Evolutionary conservation across 1,139 yeast species (phyloP), one percentile per base, ranked within the genome.

Genomic region (Pichia norvegensis): DNA sequence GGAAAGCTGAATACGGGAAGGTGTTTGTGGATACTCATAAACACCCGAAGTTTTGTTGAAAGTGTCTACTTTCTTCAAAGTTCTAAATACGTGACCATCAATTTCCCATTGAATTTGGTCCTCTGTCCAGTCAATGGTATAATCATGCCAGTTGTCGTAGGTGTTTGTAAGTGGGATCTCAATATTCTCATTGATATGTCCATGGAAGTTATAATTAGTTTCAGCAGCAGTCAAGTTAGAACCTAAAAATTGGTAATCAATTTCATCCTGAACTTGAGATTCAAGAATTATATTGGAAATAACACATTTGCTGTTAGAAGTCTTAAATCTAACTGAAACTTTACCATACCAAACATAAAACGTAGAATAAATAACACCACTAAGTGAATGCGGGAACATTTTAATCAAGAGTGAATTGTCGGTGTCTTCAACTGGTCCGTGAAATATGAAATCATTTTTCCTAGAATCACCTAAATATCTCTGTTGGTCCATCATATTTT

Each of bases 341-440:
- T 81, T 84, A 46, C 97, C 97, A 65, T 84, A 88, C 95, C 95
- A 88, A 46, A 88, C 67, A 63, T 77, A 86, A 58, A 78, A 73
- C 9, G 95, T 77, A 4, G 95, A 83, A 0, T 95, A 82, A 35
- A 88, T 63, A 45, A 87, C 92, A 10, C 95, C 77, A 63, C 96
- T 96, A 43, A 78, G 72, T n/a, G 88, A 68, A 45, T 78, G 62
- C 51, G 80, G 74, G 38, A 92, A 92, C 95, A 90, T 85, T 50
- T 90, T 87, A 47, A 88, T 56, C 37, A 84, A 66, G 50, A 74
- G 61, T 29, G 70, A 62, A 46, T 80, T 80, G 45, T 76, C 77
- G 49, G 70, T 72, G 57, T 73, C 79, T 39, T 70, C 60, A 41
- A 83, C 65, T 59, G 79, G 71, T 35, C 96, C 96, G 29, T 79